Percentiles rank a stretch among this genome's conserved stretches.
phyloP scores from a whole-genome alignment of 1,284 basidiomycete genomes.

The Anthracocystis setariae region DNA sequence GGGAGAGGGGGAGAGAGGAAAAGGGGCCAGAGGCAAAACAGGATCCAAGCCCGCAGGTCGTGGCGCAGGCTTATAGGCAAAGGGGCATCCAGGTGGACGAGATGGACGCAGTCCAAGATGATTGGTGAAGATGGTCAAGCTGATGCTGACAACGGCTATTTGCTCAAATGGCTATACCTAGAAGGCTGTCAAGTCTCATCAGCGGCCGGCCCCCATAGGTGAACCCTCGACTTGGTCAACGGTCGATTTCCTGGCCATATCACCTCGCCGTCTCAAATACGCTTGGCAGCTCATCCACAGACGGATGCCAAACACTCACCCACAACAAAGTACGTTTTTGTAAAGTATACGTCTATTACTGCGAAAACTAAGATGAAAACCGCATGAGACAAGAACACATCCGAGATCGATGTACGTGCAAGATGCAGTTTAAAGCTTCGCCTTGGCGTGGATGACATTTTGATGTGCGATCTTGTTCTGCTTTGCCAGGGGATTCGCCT shows the following conservation, averaged over 20 bases:
- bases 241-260: too few relatives aligned
- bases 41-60: constrained; percentile 29
- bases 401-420: background rate
- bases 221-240: too few relatives aligned
- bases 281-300: too few relatives aligned
- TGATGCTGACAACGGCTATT: too few relatives aligned
- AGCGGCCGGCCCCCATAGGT: too few relatives aligned
- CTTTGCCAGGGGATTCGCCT: constrained; percentile 40
- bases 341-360: constrained; percentile 21
- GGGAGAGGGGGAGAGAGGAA: constrained; percentile 2
- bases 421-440: constrained; percentile 36
- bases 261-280: too few relatives aligned
- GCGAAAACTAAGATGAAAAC: constrained; percentile 6
- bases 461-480: constrained; percentile 42
- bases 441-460: constrained; percentile 9
- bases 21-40: constrained; percentile 35
- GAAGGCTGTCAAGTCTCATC: too few relatives aligned
- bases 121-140: too few relatives aligned
- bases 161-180: too few relatives aligned
- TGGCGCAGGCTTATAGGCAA: constrained; percentile 18
- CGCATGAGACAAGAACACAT: background rate
- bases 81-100: constrained; percentile 25
- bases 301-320: too few relatives aligned
- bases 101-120: background rate
- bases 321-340: too few relatives aligned